Percentiles rank a stretch among this genome's conserved stretches.
These are phyloP conservation scores for Oropetium thomaeum DNA, from an alignment of 176 grass and related monocot genomes.

Conservation along the genomic window DNA sequence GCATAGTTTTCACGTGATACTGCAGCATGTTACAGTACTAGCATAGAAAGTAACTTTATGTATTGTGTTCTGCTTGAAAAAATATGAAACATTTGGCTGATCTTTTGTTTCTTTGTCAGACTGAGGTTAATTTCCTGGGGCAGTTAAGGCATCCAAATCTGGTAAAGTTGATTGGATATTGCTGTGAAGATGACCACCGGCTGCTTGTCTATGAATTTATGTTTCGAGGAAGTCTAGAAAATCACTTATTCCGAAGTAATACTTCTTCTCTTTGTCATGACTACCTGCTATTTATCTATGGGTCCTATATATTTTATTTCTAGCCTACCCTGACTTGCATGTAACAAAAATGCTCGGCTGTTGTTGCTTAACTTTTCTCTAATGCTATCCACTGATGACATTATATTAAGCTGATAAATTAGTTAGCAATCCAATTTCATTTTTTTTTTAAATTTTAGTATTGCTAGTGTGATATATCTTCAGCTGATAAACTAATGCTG, in stretches of 20 bases:
- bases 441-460: background rate
- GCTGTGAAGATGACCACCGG: conserved; percentile 96
- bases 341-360: too few species aligned
- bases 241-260: conserved; percentile 99
- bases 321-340: too few species aligned
- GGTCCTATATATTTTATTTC: too few species aligned
- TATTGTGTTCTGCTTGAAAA: background rate
- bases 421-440: background rate
- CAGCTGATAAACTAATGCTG: background rate
- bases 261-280: conserved; percentile 3
- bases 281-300: background rate
- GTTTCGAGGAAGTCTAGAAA: conserved; percentile 99
- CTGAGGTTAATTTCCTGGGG: conserved; percentile 93
- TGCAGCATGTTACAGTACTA: background rate
- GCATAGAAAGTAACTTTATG: background rate
- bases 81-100: background rate
- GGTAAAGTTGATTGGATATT: conserved; percentile 98
- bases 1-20: too few species aligned
- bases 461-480: background rate
- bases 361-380: conserved; percentile 29
- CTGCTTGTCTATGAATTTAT: conserved; percentile 98
- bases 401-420: background rate
- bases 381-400: background rate
- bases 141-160: conserved; percentile 98
- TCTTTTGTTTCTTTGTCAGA: conserved; percentile 55